Conservation (phyloP, 208 protist genomes). For the Jaenimonas drosophilae region DNA sequence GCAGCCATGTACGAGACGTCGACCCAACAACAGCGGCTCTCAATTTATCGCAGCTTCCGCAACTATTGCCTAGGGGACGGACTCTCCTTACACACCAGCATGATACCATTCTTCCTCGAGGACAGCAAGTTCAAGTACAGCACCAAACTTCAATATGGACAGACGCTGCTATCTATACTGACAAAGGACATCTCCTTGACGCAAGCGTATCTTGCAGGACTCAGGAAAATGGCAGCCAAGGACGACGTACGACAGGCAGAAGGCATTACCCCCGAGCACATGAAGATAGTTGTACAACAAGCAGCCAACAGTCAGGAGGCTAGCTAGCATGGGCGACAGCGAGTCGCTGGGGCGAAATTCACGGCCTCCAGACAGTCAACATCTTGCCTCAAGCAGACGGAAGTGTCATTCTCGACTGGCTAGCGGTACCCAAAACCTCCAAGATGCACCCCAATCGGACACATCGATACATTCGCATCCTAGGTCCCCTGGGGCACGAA, state of each 20-base stretch:
- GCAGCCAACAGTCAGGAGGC: background rate
- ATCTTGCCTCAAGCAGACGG: background rate
- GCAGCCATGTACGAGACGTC: background rate
- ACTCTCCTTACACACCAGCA: background rate
- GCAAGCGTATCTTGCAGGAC: background rate
- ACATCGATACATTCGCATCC: background rate
- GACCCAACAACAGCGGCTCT: background rate
- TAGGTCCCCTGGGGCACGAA: background rate
- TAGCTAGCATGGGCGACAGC: slow-evolving; percentile 1
- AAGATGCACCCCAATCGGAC: background rate
- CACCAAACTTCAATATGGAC: background rate
- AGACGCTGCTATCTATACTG: background rate
- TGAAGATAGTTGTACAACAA: background rate
- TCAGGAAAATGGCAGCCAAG: background rate
- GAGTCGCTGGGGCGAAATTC: slow-evolving; percentile 1
- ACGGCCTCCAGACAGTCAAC: background rate
- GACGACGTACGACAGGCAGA: background rate
- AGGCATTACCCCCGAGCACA: background rate
- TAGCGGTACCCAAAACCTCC: background rate
- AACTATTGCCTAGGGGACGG: background rate
- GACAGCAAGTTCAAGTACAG: background rate
- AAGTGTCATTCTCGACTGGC: background rate
- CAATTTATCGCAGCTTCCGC: background rate
- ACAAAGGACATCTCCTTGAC: background rate
- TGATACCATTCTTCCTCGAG: slow-evolving; percentile 1